Conservation (phyloP, 208 protist genomes). For the Trypanosoma congolense region DNA sequence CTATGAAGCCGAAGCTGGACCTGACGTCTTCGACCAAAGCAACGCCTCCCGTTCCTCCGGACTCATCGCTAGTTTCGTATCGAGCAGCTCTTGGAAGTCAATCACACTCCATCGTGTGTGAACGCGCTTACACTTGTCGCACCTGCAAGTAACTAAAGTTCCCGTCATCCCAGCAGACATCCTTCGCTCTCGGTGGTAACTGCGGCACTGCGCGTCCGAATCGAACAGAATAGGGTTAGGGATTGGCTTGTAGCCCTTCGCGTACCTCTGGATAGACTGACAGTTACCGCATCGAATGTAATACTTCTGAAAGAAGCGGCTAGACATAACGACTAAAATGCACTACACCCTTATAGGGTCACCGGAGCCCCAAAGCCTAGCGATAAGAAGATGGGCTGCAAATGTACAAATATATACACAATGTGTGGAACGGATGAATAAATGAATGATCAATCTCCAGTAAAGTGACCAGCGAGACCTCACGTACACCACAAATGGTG, state of each 20-base stretch:
- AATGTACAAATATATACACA: too few relatives aligned
- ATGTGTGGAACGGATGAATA: too few relatives aligned
- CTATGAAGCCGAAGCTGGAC: not conserved
- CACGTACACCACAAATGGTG: too few relatives aligned
- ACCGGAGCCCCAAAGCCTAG: too few relatives aligned
- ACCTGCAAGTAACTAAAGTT: conserved; percentile 51
- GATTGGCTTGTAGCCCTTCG: conserved; percentile 77
- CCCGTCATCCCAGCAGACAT: conserved; percentile 51
- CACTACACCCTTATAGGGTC: too few relatives aligned
- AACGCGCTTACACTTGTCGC: conserved; percentile 57
- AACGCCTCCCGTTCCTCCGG: conserved; percentile 27
- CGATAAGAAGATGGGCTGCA: too few relatives aligned
- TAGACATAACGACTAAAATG: conserved; percentile 37
- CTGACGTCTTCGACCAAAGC: conserved; percentile 9
- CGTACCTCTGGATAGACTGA: conserved; percentile 49
- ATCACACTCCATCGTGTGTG: conserved; percentile 76
- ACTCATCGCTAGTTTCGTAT: conserved; percentile 56
- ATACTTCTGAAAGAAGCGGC: conserved; percentile 78
- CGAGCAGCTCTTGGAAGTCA: conserved; percentile 64
- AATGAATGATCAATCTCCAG: too few relatives aligned
- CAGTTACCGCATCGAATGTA: conserved; percentile 74
- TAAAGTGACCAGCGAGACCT: too few relatives aligned
- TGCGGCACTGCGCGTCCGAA: conserved; percentile 76
- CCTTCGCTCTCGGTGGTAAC: conserved; percentile 71
- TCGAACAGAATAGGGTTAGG: conserved; percentile 86